These are phyloP conservation scores for Penicillium hesseltinei DNA, from an alignment of 2,329 filamentous ascomycete genomes.

Conservation along the genomic window DNA sequence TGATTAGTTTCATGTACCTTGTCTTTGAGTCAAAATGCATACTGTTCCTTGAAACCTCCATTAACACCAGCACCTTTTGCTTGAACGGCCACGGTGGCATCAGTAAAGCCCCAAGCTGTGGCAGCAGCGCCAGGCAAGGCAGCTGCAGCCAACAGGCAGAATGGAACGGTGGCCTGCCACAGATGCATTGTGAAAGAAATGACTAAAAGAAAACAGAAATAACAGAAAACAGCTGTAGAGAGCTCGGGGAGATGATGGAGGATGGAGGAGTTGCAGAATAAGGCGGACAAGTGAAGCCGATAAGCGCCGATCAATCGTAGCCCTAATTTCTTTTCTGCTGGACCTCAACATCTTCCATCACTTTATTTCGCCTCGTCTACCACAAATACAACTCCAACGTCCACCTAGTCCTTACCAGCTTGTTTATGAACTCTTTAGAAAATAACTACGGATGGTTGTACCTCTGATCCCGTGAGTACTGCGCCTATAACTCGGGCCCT, in stretches of 20 bases:
- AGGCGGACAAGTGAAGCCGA: slow-evolving; percentile 25
- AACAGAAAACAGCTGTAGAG: slow-evolving; percentile 3
- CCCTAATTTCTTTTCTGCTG: slow-evolving; percentile 40
- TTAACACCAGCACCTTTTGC: slow-evolving; percentile 59
- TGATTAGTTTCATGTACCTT: slow-evolving; percentile 9
- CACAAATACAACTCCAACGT: slow-evolving; percentile 1
- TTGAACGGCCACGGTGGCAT: slow-evolving; percentile 61
- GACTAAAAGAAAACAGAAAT: slow-evolving; percentile 5
- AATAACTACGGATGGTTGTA: slow-evolving; percentile 1
- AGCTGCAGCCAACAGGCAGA: slow-evolving; percentile 38
- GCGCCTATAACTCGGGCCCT: slow-evolving; percentile 9
- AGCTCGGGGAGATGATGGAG: slow-evolving; percentile 13
- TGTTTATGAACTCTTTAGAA: neutral
- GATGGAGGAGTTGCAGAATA: slow-evolving; percentile 22
- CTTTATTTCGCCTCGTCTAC: neutral
- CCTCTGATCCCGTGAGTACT: slow-evolving; percentile 11
- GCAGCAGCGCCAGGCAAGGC: slow-evolving; percentile 45
- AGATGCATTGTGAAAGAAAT: slow-evolving; percentile 36
- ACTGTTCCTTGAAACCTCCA: slow-evolving; percentile 56
- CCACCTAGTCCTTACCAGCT: neutral
- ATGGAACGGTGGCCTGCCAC: slow-evolving; percentile 35
- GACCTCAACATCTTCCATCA: slow-evolving; percentile 16
- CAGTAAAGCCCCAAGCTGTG: slow-evolving; percentile 61
- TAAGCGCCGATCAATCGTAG: slow-evolving; percentile 31
- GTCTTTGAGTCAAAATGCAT: slow-evolving; percentile 19